Base-by-base conservation (phyloP, 2,329 filamentous ascomycete genomes). In the Neofusicoccum kwambonambiense region DNA sequence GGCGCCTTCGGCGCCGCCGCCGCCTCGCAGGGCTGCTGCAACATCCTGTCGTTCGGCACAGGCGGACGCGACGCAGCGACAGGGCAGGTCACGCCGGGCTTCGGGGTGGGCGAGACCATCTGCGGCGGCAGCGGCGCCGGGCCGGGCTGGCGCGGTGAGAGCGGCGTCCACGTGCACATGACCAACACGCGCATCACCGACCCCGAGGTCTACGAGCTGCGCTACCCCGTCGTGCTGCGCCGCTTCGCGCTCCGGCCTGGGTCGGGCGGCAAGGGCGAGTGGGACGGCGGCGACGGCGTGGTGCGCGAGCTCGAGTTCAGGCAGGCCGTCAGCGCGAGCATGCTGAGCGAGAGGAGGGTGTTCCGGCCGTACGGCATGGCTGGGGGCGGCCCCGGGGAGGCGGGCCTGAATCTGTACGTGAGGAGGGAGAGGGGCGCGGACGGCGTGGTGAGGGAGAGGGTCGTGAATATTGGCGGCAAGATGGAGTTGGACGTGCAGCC, bases 311-410 rank as follows among this genome's bases (percentile, higher is more conserved):
- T 79, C 7, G 74, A 80, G 67, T 75, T 75, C 3, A 68, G 73
- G 0, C 67, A 72, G 1, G 72, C 72, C 8, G 64, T 79, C 13
- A 71, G 74, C 66, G 75, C 72, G 2, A 74, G 73, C 27, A 76
- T 80, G 35, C 68, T 80, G 12, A 78, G 73, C 12, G 77, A 79
- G 13, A 68, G 77, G 0, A 68, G 77, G 0, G 75, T 76, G 2
- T 74, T 74, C 54, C 65, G 68, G 3, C 76, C 77, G 0, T 78
- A 75, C 22, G 77, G 77, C 3, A 74, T 77, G 73, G 68, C 68
- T 1, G 76, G 76, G 1, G 76, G 77, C 1, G 57, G 68, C 3
- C 63, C 70, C 0, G 75, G 70, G 0, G 58, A 61, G 49, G 69
- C 65, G 15, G 76, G 74, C 1, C 56, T 67, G 54, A 57, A 57